Evolutionary conservation across 495 filamentous ascomycete genomes (phyloP).

Genomic region (Hypoxylon fragiforme): DNA sequence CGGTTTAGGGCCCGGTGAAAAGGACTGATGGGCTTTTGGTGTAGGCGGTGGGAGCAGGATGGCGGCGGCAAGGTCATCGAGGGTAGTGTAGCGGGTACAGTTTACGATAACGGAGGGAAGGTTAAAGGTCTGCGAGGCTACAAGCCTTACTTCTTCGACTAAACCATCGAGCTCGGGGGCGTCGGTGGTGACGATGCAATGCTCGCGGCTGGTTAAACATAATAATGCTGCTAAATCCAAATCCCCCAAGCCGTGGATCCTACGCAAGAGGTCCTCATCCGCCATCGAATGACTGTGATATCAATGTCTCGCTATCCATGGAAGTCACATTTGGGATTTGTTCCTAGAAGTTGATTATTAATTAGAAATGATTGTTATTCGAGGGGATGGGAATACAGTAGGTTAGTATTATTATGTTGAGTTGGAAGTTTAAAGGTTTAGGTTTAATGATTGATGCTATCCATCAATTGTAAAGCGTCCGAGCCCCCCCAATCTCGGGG

Average conservation of each 20-base stretch:
- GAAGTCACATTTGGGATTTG: slow-evolving; percentile 8
- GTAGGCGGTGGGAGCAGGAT: slow-evolving; percentile 47
- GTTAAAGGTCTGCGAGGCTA: slow-evolving; percentile 70
- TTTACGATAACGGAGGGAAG: slow-evolving; percentile 68
- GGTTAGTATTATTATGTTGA: too few relatives aligned
- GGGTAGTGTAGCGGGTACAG: slow-evolving; percentile 69
- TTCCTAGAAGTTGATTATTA: too few relatives aligned
- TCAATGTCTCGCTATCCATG: slow-evolving; percentile 18
- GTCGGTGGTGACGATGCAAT: slow-evolving; percentile 83
- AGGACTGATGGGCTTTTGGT: slow-evolving; percentile 21
- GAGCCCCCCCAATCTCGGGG: too few relatives aligned
- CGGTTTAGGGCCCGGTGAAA: neutral
- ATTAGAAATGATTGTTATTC: too few relatives aligned
- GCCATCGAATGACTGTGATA: slow-evolving; percentile 56
- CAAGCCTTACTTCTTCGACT: slow-evolving; percentile 71
- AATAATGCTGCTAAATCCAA: slow-evolving; percentile 85
- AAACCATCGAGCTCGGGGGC: slow-evolving; percentile 62
- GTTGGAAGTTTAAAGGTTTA: too few relatives aligned
- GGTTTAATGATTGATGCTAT: too few relatives aligned
- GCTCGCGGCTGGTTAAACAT: slow-evolving; percentile 75
- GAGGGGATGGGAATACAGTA: too few relatives aligned
- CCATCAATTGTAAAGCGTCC: too few relatives aligned
- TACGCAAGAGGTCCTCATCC: slow-evolving; percentile 58
- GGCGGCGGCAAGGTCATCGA: slow-evolving; percentile 76
- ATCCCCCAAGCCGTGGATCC: slow-evolving; percentile 77